phyloP scores from a whole-genome alignment of 2,329 filamentous ascomycete species.

The Colletotrichum costaricense region DNA sequence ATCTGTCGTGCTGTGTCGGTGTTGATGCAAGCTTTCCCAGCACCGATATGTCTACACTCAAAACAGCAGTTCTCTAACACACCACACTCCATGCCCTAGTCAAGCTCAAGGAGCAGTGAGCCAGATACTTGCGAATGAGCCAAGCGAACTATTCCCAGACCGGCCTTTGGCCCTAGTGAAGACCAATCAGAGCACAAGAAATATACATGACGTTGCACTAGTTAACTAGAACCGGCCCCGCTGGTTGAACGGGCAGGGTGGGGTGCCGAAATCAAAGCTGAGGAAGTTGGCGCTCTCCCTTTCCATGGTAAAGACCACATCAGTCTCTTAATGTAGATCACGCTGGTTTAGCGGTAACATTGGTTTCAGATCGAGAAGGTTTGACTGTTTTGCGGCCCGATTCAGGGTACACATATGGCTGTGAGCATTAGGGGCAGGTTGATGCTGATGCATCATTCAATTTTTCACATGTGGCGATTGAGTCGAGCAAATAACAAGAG shows the following conservation, averaged over 20 bases:
- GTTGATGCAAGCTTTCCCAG: background rate
- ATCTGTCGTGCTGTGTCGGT: background rate
- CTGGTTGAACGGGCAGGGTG: background rate
- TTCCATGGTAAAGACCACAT: background rate
- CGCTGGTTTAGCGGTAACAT: background rate
- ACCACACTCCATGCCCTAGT: background rate
- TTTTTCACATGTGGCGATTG: background rate
- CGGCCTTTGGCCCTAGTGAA: background rate
- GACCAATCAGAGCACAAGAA: background rate
- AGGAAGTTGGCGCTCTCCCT: background rate
- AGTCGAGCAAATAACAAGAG: background rate
- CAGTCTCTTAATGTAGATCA: background rate
- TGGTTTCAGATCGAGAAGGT: background rate
- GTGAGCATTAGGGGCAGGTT: background rate
- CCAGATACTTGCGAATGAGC: background rate
- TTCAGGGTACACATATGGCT: no score
- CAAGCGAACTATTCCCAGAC: background rate
- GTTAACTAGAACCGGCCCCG: conserved; percentile 13
- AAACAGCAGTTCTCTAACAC: background rate
- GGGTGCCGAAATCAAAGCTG: conserved; percentile 16
- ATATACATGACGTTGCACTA: background rate
- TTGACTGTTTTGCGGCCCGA: background rate
- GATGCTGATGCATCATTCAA: background rate
- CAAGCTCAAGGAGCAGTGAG: background rate
- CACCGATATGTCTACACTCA: background rate